These are phyloP conservation scores for Candida smagusa DNA, from an alignment of 1,139 yeast genomes.

Conservation along the genomic window DNA sequence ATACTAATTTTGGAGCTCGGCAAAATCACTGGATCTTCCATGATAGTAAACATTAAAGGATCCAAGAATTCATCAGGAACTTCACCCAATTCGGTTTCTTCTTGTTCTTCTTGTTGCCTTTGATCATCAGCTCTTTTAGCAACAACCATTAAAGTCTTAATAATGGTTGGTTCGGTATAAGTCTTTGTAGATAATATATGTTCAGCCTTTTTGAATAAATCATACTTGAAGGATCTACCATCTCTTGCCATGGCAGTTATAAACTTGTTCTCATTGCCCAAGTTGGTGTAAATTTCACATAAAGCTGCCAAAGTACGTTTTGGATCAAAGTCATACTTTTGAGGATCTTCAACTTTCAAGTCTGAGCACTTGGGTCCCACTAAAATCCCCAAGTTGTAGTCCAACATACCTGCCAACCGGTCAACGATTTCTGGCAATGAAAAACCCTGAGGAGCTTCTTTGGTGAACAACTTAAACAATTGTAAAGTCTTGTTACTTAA, in stretches of 20 bases:
- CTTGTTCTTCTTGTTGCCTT: conserved; percentile 66
- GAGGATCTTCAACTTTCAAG: conserved; percentile 81
- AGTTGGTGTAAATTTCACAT: conserved; percentile 71
- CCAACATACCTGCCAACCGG: conserved; percentile 91
- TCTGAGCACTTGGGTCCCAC: conserved; percentile 95
- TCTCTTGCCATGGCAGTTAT: conserved; percentile 82
- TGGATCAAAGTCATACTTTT: conserved; percentile 81
- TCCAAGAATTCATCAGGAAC: conserved; percentile 95
- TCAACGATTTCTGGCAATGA: conserved; percentile 88
- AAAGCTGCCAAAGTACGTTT: conserved; percentile 64
- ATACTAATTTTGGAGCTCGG: conserved; percentile 83
- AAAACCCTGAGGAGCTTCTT: conserved; percentile 84
- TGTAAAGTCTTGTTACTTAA: conserved; percentile 80
- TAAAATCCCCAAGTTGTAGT: conserved; percentile 82
- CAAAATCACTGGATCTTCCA: conserved; percentile 92
- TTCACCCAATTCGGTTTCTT: conserved; percentile 86
- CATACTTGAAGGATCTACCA: conserved; percentile 75
- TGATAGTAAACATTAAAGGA: conserved; percentile 91
- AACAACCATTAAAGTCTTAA: conserved; percentile 51
- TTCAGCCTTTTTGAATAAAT: conserved; percentile 67
- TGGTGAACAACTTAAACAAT: conserved; percentile 75
- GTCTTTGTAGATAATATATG: conserved; percentile 59
- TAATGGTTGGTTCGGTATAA: conserved; percentile 49
- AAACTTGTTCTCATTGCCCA: conserved; percentile 63
- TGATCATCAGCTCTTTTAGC: conserved; percentile 62